phyloP scores from a whole-genome alignment of 192 early-diverging fungal genomes.

The Backusella circina region DNA sequence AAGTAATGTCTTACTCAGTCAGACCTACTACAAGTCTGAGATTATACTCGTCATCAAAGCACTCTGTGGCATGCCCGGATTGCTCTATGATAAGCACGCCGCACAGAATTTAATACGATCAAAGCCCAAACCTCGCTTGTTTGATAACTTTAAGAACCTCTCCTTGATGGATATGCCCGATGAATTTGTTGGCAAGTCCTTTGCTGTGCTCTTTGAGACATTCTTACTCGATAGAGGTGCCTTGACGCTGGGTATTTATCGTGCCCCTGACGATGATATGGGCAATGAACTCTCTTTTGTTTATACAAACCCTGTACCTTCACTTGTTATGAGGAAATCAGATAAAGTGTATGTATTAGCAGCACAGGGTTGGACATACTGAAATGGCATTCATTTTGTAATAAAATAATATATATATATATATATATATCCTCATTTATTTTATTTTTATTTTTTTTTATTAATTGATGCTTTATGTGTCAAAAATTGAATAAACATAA shows the following conservation, averaged over 20 bases:
- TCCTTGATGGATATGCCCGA: slow-evolving; percentile 40
- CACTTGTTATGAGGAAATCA: slow-evolving; percentile 43
- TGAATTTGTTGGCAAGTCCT: slow-evolving; percentile 46
- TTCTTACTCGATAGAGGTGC: slow-evolving; percentile 50
- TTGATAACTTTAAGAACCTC: slow-evolving; percentile 30
- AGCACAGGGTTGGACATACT: slow-evolving; percentile 7
- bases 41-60: slow-evolving; percentile 59
- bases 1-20: slow-evolving; percentile 46
- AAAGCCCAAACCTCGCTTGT: not conserved
- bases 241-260: slow-evolving; percentile 50
- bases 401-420: not conserved
- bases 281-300: slow-evolving; percentile 66
- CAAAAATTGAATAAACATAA: not conserved
- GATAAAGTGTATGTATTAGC: slow-evolving; percentile 61
- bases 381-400: not conserved
- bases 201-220: slow-evolving; percentile 44
- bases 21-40: slow-evolving; percentile 50
- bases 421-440: not conserved
- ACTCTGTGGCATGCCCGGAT: slow-evolving; percentile 54
- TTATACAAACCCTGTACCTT: slow-evolving; percentile 63
- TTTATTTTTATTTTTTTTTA: not conserved
- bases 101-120: not conserved
- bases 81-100: slow-evolving; percentile 1
- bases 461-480: not conserved
- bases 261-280: slow-evolving; percentile 38